phyloP scores from a whole-genome alignment of 306 rosid species.

The Corylus avellana region DNA sequence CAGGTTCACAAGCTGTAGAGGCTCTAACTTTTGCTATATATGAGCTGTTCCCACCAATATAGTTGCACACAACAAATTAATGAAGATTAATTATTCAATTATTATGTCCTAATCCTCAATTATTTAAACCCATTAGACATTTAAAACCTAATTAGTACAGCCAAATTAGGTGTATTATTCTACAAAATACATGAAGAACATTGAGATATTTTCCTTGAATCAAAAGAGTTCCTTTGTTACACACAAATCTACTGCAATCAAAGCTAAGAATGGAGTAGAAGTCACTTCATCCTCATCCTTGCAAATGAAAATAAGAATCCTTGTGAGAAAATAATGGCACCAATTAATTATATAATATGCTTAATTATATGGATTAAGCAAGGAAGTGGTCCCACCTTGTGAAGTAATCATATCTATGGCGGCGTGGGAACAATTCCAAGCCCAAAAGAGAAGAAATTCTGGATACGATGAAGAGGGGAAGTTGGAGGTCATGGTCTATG shows the following conservation, averaged over 20 bases:
- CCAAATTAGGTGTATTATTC: too few species aligned
- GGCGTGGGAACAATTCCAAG: not conserved
- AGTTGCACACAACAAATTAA: too few species aligned
- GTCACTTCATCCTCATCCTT: not conserved
- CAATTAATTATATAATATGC: not conserved
- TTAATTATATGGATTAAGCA: not conserved
- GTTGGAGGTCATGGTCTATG: not conserved
- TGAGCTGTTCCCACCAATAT: too few species aligned
- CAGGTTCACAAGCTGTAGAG: too few species aligned
- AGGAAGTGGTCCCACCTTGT: not conserved
- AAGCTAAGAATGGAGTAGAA: conserved; percentile 33
- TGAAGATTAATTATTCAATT: too few species aligned
- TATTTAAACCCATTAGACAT: not conserved
- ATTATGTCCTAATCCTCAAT: too few species aligned
- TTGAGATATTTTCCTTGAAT: not conserved
- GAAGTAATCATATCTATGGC: not conserved
- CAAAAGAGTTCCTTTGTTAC: not conserved
- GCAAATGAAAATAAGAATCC: conserved; percentile 4
- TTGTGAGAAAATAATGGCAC: not conserved
- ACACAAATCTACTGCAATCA: not conserved
- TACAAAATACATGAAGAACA: too few species aligned
- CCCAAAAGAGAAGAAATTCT: not conserved
- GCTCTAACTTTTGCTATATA: too few species aligned
- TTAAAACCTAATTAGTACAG: too few species aligned
- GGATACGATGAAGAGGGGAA: not conserved